phyloP scores from a whole-genome alignment of 2,329 filamentous ascomycete species.

The Arthroderma sp. region DNA sequence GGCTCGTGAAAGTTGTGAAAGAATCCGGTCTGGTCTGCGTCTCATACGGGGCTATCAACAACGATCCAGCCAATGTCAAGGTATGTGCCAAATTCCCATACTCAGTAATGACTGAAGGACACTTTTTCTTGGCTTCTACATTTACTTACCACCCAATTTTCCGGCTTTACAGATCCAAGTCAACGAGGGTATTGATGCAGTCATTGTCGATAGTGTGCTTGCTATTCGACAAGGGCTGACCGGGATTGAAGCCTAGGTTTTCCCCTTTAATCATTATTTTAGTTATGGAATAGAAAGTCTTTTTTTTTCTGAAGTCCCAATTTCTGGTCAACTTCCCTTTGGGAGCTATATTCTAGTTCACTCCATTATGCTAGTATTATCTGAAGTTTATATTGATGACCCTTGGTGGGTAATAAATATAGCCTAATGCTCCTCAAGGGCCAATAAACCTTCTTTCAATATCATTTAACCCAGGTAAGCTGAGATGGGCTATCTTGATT shows the following conservation, averaged over 20 bases:
- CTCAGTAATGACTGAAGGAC: too few species aligned
- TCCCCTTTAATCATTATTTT: background rate
- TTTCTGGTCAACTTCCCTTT: background rate
- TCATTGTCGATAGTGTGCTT: constrained; percentile 91
- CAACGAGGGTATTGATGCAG: constrained; percentile 88
- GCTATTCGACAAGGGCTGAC: constrained; percentile 86
- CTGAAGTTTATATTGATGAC: too few species aligned
- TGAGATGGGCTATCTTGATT: background rate
- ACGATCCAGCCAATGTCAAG: constrained; percentile 73
- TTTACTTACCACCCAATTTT: constrained; percentile 3
- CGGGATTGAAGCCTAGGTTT: constrained; percentile 19
- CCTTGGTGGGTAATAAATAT: too few species aligned
- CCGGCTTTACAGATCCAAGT: constrained; percentile 56
- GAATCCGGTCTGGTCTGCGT: constrained; percentile 89
- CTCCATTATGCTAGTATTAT: background rate
- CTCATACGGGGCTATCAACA: constrained; percentile 84
- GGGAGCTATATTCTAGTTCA: background rate
- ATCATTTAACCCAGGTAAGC: too few species aligned
- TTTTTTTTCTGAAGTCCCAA: background rate
- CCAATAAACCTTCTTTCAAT: too few species aligned
- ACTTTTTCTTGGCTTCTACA: background rate
- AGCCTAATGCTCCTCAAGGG: too few species aligned
- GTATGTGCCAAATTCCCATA: constrained; percentile 40
- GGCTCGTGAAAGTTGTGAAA: constrained; percentile 85
- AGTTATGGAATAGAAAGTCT: background rate